Percentiles rank a stretch among this genome's conserved stretches.
Evolutionary conservation across 495 filamentous ascomycete genomes (phyloP).

Genomic region (Aspergillus campestris): DNA sequence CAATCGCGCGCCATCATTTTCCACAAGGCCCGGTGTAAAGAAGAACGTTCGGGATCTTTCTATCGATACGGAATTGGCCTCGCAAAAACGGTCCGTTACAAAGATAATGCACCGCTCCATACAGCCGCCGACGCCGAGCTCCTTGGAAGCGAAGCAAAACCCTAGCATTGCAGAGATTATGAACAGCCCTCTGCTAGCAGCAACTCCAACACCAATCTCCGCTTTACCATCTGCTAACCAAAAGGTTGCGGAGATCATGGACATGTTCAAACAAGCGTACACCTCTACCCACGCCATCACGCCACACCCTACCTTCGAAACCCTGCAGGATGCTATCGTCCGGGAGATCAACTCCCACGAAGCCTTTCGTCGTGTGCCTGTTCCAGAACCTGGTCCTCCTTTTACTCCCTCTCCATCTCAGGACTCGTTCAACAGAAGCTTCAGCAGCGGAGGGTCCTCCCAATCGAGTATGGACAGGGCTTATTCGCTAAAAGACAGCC

Average conservation of each 20-base stretch:
- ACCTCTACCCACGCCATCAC: conserved; percentile 22
- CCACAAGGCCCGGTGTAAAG: conserved; percentile 14
- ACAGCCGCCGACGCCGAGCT: conserved; percentile 34
- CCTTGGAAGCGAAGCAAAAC: conserved; percentile 16
- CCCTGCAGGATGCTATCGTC: conserved; percentile 39
- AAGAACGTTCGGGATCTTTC: conserved; percentile 38
- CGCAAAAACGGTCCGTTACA: conserved; percentile 13
- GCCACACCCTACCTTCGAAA: conserved; percentile 34
- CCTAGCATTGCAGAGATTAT: conserved; percentile 40
- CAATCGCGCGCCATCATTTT: background rate
- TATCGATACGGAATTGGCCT: conserved; percentile 34
- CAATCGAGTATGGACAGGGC: conserved; percentile 11
- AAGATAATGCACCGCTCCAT: conserved; percentile 35
- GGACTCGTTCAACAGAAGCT: conserved; percentile 14
- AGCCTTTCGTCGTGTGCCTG: conserved; percentile 32
- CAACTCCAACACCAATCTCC: conserved; percentile 17
- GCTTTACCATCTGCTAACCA: conserved; percentile 13
- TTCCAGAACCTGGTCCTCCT: conserved; percentile 25
- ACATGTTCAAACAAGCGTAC: conserved; percentile 35
- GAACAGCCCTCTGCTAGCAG: conserved; percentile 30
- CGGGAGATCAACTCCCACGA: conserved; percentile 43
- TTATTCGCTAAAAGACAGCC: conserved; percentile 20
- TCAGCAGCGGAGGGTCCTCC: conserved; percentile 1
- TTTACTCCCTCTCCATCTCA: conserved; percentile 29
- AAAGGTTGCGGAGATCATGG: conserved; percentile 37